phyloP scores from a whole-genome alignment of 1,284 basidiomycete species.

The Boletus semigastroideus region DNA sequence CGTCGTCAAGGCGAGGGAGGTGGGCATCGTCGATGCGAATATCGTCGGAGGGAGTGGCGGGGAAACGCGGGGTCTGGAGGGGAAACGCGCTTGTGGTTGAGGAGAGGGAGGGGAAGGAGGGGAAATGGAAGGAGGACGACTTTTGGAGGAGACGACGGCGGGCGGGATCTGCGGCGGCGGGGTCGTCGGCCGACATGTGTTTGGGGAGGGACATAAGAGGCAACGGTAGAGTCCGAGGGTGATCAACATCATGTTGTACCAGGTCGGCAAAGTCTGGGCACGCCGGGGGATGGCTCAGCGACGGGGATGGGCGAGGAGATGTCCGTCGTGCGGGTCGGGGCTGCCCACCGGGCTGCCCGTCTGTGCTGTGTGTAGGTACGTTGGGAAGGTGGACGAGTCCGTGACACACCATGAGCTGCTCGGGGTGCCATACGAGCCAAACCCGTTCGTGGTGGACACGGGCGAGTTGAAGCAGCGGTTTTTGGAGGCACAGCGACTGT shows the following conservation, averaged over 20 bases:
- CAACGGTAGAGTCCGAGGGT: not conserved
- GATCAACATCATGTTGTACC: constrained; percentile 16
- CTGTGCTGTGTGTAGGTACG: constrained; percentile 65
- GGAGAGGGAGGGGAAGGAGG: constrained; percentile 31
- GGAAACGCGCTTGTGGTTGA: not conserved
- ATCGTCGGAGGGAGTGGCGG: constrained; percentile 8
- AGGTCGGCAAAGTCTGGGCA: constrained; percentile 12
- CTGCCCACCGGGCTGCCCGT: constrained; percentile 65
- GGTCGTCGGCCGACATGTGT: constrained; percentile 37
- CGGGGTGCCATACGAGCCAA: constrained; percentile 53
- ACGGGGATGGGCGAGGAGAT: constrained; percentile 34
- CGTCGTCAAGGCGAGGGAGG: constrained; percentile 32
- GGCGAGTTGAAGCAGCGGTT: constrained; percentile 58
- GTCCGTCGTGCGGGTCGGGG: constrained; percentile 58
- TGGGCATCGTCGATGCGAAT: constrained; percentile 39
- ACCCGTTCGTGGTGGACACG: constrained; percentile 64
- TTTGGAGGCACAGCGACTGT: constrained; percentile 65
- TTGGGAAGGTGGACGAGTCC: constrained; percentile 53
- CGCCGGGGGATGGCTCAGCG: constrained; percentile 12
- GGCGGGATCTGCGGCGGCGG: constrained; percentile 42
- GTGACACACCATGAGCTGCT: constrained; percentile 64
- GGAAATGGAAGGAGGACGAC: constrained; percentile 30
- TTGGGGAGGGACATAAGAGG: constrained; percentile 25
- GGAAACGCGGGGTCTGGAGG: not conserved
- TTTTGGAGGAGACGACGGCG: constrained; percentile 42